Conservation (phyloP, 2,329 filamentous ascomycete genomes). For the Diplodia mutila region DNA sequence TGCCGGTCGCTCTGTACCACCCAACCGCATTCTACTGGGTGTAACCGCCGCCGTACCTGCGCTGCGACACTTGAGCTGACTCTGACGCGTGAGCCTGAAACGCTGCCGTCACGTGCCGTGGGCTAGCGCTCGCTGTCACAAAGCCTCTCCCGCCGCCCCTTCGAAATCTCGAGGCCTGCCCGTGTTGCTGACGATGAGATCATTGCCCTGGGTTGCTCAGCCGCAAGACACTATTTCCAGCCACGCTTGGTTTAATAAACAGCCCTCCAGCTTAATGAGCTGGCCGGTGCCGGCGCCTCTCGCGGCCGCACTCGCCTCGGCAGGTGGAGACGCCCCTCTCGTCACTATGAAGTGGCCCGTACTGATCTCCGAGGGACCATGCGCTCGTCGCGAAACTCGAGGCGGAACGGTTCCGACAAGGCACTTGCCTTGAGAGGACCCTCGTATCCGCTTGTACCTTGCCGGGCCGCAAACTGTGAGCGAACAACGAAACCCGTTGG, state of each 20-base stretch:
- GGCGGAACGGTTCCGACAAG: neutral
- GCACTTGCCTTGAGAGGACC: neutral
- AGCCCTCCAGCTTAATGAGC: neutral
- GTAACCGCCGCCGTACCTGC: conserved; percentile 23
- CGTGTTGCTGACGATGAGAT: neutral
- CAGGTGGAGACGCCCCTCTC: conserved; percentile 3
- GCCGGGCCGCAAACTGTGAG: neutral
- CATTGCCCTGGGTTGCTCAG: neutral
- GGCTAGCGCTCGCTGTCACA: neutral
- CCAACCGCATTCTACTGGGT: neutral
- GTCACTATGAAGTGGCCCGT: conserved; percentile 8
- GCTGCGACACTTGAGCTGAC: conserved; percentile 11
- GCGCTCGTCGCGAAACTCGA: conserved; percentile 11
- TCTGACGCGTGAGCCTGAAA: conserved; percentile 20
- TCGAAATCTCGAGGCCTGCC: neutral
- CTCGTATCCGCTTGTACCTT: conserved; percentile 8
- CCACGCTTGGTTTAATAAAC: conserved; percentile 1
- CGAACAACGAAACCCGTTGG: neutral
- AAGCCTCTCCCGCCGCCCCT: neutral
- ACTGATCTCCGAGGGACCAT: conserved; percentile 17
- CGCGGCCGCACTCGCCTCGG: conserved; percentile 10
- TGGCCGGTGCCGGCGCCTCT: conserved; percentile 8
- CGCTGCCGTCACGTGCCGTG: neutral
- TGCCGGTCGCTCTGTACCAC: neutral
- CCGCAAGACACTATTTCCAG: neutral